Evolutionary conservation across 202 grass and related monocot species (phyloP).

Genomic region (Zoysia matrella): DNA sequence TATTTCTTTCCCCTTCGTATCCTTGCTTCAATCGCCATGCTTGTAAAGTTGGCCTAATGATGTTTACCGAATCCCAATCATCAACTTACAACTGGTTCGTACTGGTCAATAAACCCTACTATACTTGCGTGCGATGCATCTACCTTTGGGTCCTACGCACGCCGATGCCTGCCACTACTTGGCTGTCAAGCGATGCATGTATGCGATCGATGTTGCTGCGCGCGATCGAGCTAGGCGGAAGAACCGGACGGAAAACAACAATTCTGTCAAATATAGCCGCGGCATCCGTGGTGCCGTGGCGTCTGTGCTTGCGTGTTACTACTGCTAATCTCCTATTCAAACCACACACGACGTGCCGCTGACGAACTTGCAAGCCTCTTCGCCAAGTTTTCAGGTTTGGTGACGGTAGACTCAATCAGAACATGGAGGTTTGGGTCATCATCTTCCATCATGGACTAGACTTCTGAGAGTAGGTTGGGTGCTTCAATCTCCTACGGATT

Average conservation of each 20-base stretch:
- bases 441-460: constrained; percentile 27
- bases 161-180: constrained; percentile 44
- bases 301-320: constrained; percentile 30
- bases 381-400: constrained; percentile 31
- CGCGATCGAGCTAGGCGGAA: constrained; percentile 20
- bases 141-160: constrained; percentile 62
- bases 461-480: constrained; percentile 18
- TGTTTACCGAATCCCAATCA: constrained; percentile 52
- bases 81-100: constrained; percentile 36
- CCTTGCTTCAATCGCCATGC: constrained; percentile 23
- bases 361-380: constrained; percentile 8
- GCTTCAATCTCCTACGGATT: constrained; percentile 36
- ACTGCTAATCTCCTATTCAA: constrained; percentile 29
- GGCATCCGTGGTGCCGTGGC: not conserved
- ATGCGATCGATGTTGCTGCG: not conserved
- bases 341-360: constrained; percentile 45
- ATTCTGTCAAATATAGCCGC: constrained; percentile 24
- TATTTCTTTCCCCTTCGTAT: not conserved
- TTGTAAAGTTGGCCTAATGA: constrained; percentile 36
- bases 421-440: constrained; percentile 4
- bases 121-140: constrained; percentile 36
- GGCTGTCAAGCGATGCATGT: constrained; percentile 52
- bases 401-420: constrained; percentile 23
- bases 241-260: constrained; percentile 46
- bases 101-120: constrained; percentile 44